A percentile compares a stretch with the other conserved stretches of the same genome.
Conservation (phyloP, 192 early-diverging fungal genomes). For the Backusella westeae region DNA sequence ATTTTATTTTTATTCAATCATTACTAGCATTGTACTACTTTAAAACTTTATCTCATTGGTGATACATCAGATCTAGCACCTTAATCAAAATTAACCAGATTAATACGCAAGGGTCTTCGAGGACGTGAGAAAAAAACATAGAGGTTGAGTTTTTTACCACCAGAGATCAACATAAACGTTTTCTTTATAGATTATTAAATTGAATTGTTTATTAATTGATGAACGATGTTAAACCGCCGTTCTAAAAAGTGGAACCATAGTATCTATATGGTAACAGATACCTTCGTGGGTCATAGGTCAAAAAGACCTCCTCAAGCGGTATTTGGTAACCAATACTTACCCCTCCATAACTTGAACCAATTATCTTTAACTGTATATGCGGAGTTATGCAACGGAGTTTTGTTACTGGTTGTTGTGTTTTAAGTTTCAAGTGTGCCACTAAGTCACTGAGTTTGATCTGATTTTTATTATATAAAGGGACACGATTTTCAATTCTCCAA, state of each 20-base stretch:
- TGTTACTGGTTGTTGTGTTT: not conserved
- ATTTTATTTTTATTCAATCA: not conserved
- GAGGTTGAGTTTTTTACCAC: not conserved
- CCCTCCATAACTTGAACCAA: slow-evolving; percentile 1
- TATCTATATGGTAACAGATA: slow-evolving; percentile 8
- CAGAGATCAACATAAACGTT: not conserved
- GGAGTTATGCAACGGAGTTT: slow-evolving; percentile 1
- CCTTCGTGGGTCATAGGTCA: slow-evolving; percentile 9
- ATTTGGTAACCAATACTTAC: slow-evolving; percentile 11
- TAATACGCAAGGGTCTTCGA: not conserved
- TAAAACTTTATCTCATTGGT: slow-evolving; percentile 7
- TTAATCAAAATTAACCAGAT: not conserved
- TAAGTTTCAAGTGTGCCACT: not conserved
- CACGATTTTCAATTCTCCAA: not conserved
- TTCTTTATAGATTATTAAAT: not conserved
- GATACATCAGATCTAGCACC: not conserved
- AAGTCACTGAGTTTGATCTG: not conserved
- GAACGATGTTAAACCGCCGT: not conserved
- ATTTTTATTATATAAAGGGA: slow-evolving; percentile 16
- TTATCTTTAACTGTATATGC: not conserved
- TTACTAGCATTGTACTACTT: not conserved
- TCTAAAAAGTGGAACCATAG: slow-evolving; percentile 2
- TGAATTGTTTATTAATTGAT: not conserved
- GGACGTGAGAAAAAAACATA: slow-evolving; percentile 5
- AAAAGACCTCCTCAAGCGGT: slow-evolving; percentile 4